phyloP scores from a whole-genome alignment of 2,329 filamentous ascomycete genomes.

The Biscogniauxia mediterranea region DNA sequence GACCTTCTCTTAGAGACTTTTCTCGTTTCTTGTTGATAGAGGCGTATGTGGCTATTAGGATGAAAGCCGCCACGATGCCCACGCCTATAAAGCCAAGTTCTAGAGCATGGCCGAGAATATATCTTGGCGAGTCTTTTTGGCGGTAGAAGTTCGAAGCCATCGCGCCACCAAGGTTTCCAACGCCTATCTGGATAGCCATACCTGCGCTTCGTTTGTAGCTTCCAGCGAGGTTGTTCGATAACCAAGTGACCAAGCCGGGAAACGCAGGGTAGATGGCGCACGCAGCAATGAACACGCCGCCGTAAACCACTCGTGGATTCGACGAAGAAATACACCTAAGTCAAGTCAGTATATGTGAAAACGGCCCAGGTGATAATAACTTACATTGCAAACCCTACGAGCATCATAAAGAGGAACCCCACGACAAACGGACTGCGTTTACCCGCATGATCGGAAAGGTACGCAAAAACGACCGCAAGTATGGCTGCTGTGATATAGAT shows the following conservation, averaged over 20 bases:
- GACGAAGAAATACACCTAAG: slow-evolving; percentile 56
- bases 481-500: slow-evolving; percentile 65
- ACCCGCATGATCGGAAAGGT: slow-evolving; percentile 52
- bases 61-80: slow-evolving; percentile 44
- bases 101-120: slow-evolving; percentile 48
- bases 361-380: slow-evolving; percentile 10
- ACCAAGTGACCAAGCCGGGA: slow-evolving; percentile 76
- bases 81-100: slow-evolving; percentile 48
- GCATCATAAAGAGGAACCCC: slow-evolving; percentile 49
- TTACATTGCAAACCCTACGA: slow-evolving; percentile 56
- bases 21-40: slow-evolving; percentile 59
- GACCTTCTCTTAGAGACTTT: slow-evolving; percentile 41
- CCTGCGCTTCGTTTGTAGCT: slow-evolving; percentile 63
- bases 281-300: slow-evolving; percentile 70
- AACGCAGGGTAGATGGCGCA: slow-evolving; percentile 80
- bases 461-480: slow-evolving; percentile 52
- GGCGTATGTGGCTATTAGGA: slow-evolving; percentile 51
- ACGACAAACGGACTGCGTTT: slow-evolving; percentile 57
- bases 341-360: slow-evolving; percentile 23
- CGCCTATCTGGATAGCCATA: slow-evolving; percentile 63
- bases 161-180: slow-evolving; percentile 60
- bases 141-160: slow-evolving; percentile 75
- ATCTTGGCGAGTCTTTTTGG: slow-evolving; percentile 45
- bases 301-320: slow-evolving; percentile 65
- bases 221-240: slow-evolving; percentile 72